Evolutionary conservation across 345 rosid species (phyloP), one percentile per base, ranked within the genome.

Genomic region (Acer negundo): DNA sequence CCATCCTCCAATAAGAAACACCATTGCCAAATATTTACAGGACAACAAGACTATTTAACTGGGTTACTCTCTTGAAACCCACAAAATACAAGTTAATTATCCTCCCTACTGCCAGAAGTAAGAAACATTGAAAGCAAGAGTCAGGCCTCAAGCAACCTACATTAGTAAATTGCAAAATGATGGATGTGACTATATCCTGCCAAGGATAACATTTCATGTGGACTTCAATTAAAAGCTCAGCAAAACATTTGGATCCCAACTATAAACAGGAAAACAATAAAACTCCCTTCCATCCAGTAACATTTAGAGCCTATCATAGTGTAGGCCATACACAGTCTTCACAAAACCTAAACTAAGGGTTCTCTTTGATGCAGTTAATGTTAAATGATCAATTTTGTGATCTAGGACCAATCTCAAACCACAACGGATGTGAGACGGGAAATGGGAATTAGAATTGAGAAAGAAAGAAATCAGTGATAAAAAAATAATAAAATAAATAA

Each of bases 131-230:
- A 49, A 49, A 28, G 51, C 61, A 49, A 17, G 24, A 24, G 8
- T 69, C 26, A 10, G 1, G 40, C 61, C 7, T 49, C 58, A 7
- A 47, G 40, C 61, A 23, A 1, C 22, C 6, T 44, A 68, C 10
- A 53, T 15, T 53, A 53, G 58, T 53, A 16, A 19, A 49, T 68
- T 44, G 28, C 31, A 69, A 69, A 69, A 69, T 69, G 13, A 68
- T 40, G 26, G 55, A 49, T 24, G 11, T 23, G 61, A 38, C 12
- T 4, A 12, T 20, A 22, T 58, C 66, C 17, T 20, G 22, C n/a
- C 3, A 35, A 31, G 46, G 11, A 20, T 35, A 22, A 31, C 56
- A 31, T 22, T 38, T 20, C 42, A 38, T 15, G 16, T 20, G 47
- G 75, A 7, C 51, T 0, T 22, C 66, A 23, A 56, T 16, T 59